Base-by-base conservation (phyloP, 2,329 filamentous ascomycete species). In the Exserohilum rostratum region DNA sequence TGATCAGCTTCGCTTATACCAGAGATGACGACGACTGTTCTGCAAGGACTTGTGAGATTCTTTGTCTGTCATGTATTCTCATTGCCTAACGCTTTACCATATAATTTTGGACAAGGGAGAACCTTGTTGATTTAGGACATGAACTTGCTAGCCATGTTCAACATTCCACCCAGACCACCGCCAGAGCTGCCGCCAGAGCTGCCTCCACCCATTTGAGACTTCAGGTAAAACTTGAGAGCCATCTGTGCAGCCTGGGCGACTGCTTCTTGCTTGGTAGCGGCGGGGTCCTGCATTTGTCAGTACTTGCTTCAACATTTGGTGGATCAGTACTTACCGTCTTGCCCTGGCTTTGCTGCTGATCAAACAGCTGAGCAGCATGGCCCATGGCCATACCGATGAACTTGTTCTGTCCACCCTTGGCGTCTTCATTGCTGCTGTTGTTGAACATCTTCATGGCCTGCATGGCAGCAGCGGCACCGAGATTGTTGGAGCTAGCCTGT, bases 141-240 rank as follows among this genome's bases (percentile, higher is more conserved):
- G 71, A 89, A 87, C 75, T 88, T 88, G 71, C 81, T 82, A 7
- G 86, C 86, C 69, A 87, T 63, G 49, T 77, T 75, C 77, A 87
- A 80, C 54, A 88, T 66, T 2, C 84, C 82, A 57, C 80, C 75
- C 12, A 76, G 75, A 1, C 76, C 76, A 1, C 77, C 75, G 0
- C 77, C 83, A 25, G 70, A 71, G 15, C 68, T 65, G 25, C 69
- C 66, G 18, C 76, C 71, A 27, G 78, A 72, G 17, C 83, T 83
- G 11, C 68, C 42, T 29, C 77, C 77, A 25, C 79, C 76, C 70
- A 76, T 76, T 72, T 91, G 83, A 65, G 84, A 86, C 84, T 96
- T 93, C 80, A 96, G 79, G 76, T 93, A 96, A 85, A 96, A 89
- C 84, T 96, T 92, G 66, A 96, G 76, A 2, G 92, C 93, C 84